phyloP scores from a whole-genome alignment of 768 basidiomycete genomes.

The Lactarius pseudohatsudake region DNA sequence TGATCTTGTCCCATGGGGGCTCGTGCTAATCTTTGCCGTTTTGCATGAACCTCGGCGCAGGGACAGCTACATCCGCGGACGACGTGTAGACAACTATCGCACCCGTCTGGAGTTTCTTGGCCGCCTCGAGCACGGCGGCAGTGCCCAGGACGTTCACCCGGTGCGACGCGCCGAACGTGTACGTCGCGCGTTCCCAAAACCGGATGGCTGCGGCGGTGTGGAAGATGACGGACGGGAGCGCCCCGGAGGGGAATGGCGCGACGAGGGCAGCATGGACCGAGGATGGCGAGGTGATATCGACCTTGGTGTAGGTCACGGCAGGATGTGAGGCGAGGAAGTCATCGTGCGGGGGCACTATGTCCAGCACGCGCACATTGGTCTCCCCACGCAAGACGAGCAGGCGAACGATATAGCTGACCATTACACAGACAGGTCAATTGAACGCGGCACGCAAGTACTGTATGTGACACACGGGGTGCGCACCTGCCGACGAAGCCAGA shows the following conservation, averaged over 20 bases:
- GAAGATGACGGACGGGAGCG: slow-evolving; percentile 31
- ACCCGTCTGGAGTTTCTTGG: slow-evolving; percentile 36
- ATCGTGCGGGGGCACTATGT: slow-evolving; percentile 34
- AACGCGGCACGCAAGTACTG: background rate
- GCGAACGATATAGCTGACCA: slow-evolving; percentile 36
- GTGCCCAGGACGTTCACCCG: slow-evolving; percentile 54
- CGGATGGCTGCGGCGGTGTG: slow-evolving; percentile 32
- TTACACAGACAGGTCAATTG: background rate
- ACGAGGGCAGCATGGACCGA: slow-evolving; percentile 34
- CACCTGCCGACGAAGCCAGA: slow-evolving; percentile 39
- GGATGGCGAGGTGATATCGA: slow-evolving; percentile 36
- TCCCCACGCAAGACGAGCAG: slow-evolving; percentile 40
- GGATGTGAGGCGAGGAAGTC: slow-evolving; percentile 31
- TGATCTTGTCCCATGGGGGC: slow-evolving; percentile 24
- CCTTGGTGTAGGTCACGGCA: slow-evolving; percentile 35
- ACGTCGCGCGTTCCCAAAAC: slow-evolving; percentile 32
- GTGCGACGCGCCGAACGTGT: slow-evolving; percentile 27
- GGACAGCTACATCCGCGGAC: slow-evolving; percentile 48
- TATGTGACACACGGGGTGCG: background rate
- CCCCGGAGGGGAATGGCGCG: slow-evolving; percentile 29
- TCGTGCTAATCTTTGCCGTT: slow-evolving; percentile 32
- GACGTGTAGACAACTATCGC: slow-evolving; percentile 48
- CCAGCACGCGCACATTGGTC: slow-evolving; percentile 37
- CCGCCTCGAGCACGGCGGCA: slow-evolving; percentile 43
- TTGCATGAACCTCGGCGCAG: slow-evolving; percentile 39